Base-by-base conservation (phyloP, 2,329 filamentous ascomycete species). In the Purpureocillium lavendulum region DNA sequence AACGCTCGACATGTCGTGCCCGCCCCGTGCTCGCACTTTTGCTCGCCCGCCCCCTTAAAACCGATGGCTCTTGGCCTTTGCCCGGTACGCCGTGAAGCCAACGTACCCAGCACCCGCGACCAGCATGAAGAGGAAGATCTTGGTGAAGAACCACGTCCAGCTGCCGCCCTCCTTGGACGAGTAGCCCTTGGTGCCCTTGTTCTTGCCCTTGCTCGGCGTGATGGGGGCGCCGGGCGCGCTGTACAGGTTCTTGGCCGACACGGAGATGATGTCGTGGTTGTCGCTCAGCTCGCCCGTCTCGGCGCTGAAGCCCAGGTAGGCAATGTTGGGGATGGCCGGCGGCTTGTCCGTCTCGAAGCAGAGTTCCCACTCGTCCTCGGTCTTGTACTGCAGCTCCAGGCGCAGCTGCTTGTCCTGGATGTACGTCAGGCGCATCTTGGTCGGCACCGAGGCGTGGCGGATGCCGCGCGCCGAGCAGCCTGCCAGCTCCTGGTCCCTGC, bases 251-350 rank as follows among this genome's bases (percentile, higher is more conserved):
- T 84, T 84, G 41, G 90, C 82, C 47, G 80, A 72, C 53, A 98
- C 76, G 37, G 80, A 84, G 59, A 97, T 80, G 62, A 98, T 94
- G 66, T 98, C 92, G 72, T 96, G 90, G 72, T 95, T 95, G 67
- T 98, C 92, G 64, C 82, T 87, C 49, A 98, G 77, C 69, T 98
- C 90, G 56, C 92, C 92, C 13, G 92, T 97, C 70, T 97, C 90
- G 41, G 87, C 84, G 52, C 77, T 83, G 66, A 87, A 87, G 42
- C 82, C 83, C 18, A 87, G 77, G 60, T 87, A 87, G 29, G 79
- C 73, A 36, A 84, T 80, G 42, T 79, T 71, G 40, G 92, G 92
- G 49, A 98, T 83, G 53, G 85, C 81, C 26, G 84, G 83, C 28
- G 77, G 77, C 44, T 79, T 65, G 45, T 72, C 72, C 15, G 76